Conservation (phyloP, 768 basidiomycete species). For the Leccinellum albellum region DNA sequence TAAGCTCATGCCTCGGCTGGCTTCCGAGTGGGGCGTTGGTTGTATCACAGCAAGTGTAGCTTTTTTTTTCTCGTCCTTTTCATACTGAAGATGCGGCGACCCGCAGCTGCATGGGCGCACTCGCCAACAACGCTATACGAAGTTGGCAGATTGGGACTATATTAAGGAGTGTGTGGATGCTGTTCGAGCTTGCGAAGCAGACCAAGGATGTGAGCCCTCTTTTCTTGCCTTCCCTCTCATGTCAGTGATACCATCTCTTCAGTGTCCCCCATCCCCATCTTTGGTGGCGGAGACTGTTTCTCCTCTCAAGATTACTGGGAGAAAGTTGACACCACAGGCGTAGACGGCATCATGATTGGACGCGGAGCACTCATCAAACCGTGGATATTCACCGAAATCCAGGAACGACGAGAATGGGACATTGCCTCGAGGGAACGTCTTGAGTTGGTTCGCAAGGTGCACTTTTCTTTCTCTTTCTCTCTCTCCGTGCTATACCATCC, state of each 20-base stretch:
- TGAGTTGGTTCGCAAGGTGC: slow-evolving; percentile 71
- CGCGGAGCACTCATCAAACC: slow-evolving; percentile 95
- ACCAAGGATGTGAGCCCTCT: slow-evolving; percentile 60
- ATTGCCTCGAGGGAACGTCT: slow-evolving; percentile 82
- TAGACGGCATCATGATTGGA: slow-evolving; percentile 94
- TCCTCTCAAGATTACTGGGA: slow-evolving; percentile 81
- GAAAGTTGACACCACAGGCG: slow-evolving; percentile 71
- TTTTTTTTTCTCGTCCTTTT: neutral
- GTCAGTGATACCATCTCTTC: neutral
- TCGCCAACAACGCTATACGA: slow-evolving; percentile 90
- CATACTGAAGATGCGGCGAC: neutral
- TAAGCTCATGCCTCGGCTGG: slow-evolving; percentile 83
- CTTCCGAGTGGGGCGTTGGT: slow-evolving; percentile 43
- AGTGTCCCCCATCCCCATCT: slow-evolving; percentile 89
- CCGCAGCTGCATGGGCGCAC: slow-evolving; percentile 90
- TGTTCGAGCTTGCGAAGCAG: slow-evolving; percentile 65
- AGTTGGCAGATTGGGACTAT: slow-evolving; percentile 92
- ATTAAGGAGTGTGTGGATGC: slow-evolving; percentile 83
- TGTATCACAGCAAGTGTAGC: slow-evolving; percentile 39
- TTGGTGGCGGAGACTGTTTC: slow-evolving; percentile 95
- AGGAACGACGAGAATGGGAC: slow-evolving; percentile 91
- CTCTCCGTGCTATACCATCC: neutral
- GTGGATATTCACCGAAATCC: slow-evolving; percentile 94
- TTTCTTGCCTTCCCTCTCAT: neutral
- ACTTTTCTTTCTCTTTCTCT: slow-evolving; percentile 12